Evolutionary conservation across 2,329 filamentous ascomycete species (phyloP).

Genomic region (Stachybotrys chartarum): DNA sequence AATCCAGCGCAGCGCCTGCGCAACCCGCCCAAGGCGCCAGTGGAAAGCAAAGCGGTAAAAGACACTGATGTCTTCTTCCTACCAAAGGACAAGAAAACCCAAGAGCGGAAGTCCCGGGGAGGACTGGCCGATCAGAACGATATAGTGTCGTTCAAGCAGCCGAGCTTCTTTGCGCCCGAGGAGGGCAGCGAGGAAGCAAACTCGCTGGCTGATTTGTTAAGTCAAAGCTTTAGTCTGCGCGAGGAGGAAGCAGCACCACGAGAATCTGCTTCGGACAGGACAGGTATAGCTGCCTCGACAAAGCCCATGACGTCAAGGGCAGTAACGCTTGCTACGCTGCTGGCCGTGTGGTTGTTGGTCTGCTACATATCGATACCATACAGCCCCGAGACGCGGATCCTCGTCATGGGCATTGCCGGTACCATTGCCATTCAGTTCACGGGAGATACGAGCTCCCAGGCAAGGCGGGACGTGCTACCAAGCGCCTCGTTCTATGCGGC

Average conservation of each 20-base stretch:
- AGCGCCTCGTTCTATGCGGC: conserved; percentile 12
- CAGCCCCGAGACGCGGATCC: conserved; percentile 17
- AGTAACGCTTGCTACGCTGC: conserved; percentile 10
- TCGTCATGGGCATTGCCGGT: conserved; percentile 17
- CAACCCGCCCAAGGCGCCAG: conserved; percentile 51
- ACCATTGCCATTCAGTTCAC: conserved; percentile 20
- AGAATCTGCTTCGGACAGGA: background rate
- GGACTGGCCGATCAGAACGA: conserved; percentile 6
- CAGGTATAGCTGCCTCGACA: background rate
- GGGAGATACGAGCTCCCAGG: conserved; percentile 15
- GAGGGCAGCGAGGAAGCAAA: conserved; percentile 32
- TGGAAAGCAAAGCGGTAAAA: conserved; percentile 37
- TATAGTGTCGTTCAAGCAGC: conserved; percentile 46
- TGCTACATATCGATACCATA: conserved; percentile 13
- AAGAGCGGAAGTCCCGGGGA: background rate
- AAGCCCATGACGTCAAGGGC: conserved; percentile 11
- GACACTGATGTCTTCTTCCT: conserved; percentile 45
- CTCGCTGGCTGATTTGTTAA: conserved; percentile 36
- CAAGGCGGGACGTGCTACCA: conserved; percentile 7
- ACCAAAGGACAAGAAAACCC: conserved; percentile 10
- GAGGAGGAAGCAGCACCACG: conserved; percentile 15
- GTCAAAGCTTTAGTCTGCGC: conserved; percentile 34
- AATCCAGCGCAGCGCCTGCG: conserved; percentile 55
- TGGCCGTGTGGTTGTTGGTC: conserved; percentile 18
- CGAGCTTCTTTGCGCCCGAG: conserved; percentile 50